Conservation (phyloP, 768 basidiomycete species). For the Auriscalpium orientale region DNA sequence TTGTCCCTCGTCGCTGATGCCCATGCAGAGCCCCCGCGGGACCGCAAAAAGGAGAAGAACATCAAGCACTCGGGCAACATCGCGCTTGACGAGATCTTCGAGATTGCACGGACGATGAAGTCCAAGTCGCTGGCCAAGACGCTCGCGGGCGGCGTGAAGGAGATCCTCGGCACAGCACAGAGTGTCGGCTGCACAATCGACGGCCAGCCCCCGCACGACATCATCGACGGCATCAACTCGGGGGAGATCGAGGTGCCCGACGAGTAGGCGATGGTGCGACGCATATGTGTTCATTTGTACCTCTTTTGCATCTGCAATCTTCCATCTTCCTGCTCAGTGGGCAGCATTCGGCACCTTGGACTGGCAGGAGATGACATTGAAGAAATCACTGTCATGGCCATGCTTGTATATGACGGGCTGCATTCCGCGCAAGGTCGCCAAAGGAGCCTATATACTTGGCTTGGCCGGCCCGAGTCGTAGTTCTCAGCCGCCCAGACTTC, state of each 20-base stretch:
- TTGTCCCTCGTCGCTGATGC: neutral
- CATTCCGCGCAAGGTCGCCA: no score
- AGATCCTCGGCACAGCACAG: conserved; percentile 97
- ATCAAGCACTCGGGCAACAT: conserved; percentile 98
- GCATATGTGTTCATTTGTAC: conserved; percentile 4
- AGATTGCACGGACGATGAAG: conserved; percentile 95
- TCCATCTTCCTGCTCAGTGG: no score
- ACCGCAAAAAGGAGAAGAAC: conserved; percentile 99
- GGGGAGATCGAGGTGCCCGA: conserved; percentile 83
- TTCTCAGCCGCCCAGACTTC: no score
- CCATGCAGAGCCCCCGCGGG: conserved; percentile 85
- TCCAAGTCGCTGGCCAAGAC: conserved; percentile 90
- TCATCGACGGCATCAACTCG: conserved; percentile 81
- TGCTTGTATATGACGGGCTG: no score
- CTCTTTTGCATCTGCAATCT: no score
- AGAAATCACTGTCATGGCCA: no score
- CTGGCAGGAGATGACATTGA: no score
- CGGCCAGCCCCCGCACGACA: conserved; percentile 85
- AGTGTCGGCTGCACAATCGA: conserved; percentile 95
- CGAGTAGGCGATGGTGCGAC: conserved; percentile 45
- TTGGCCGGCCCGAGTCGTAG: no score
- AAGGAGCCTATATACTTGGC: no score
- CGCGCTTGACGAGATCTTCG: conserved; percentile 85
- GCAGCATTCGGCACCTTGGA: no score
- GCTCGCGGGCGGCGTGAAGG: conserved; percentile 84